Conservation (phyloP, 164 flowering plant species). For the Macadamia tetraphylla region DNA sequence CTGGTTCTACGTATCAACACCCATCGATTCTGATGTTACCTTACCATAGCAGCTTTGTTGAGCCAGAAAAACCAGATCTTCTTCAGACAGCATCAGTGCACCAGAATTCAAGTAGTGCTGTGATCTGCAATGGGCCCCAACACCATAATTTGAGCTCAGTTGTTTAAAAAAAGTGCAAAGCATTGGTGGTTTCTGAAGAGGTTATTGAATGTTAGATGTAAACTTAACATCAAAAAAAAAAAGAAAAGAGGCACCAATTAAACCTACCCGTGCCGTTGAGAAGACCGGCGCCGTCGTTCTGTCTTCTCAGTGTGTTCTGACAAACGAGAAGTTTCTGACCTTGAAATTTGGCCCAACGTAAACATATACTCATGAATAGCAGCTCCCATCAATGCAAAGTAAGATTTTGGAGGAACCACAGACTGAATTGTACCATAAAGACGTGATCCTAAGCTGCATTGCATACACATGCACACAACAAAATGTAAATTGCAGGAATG, state of each 20-base stretch:
- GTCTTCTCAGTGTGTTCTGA: constrained; percentile 24
- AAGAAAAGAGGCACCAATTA: background rate
- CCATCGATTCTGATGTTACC: constrained; percentile 8
- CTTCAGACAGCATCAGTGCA: constrained; percentile 40
- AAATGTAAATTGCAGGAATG: background rate
- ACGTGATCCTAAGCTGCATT: constrained; percentile 39
- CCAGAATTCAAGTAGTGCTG: constrained; percentile 69
- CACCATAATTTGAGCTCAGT: background rate
- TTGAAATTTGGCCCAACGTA: constrained; percentile 60
- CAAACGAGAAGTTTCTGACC: constrained; percentile 52
- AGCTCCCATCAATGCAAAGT: constrained; percentile 45
- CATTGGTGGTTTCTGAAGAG: background rate
- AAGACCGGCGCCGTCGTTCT: constrained; percentile 17
- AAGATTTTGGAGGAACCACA: constrained; percentile 46
- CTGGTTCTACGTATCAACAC: constrained; percentile 4
- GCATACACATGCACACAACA: constrained; percentile 4
- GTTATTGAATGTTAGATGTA: background rate
- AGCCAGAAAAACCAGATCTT: constrained; percentile 49
- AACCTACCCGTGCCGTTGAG: constrained; percentile 40
- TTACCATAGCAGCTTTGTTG: constrained; percentile 29
- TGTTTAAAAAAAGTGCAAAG: background rate
- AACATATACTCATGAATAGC: constrained; percentile 72
- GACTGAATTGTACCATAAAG: constrained; percentile 36
- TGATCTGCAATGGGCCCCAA: constrained; percentile 33
- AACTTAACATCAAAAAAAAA: background rate